These are phyloP conservation scores for Puccinia hordei DNA, from an alignment of 1,284 basidiomycete species.

Conservation along the genomic window DNA sequence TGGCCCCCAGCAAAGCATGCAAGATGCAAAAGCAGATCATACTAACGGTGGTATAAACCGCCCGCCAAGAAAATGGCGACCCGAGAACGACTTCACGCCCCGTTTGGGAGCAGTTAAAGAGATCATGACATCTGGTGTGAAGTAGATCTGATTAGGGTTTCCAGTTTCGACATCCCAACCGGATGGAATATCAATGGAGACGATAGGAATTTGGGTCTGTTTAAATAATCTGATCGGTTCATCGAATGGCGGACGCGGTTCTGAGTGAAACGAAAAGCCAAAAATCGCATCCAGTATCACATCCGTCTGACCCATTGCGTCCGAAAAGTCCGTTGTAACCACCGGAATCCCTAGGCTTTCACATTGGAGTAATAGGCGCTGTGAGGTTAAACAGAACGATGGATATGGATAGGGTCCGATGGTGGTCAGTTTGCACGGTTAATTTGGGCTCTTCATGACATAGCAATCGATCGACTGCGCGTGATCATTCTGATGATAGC, in stretches of 20 bases:
- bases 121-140: slow-evolving; percentile 77
- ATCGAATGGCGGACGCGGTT: slow-evolving; percentile 84
- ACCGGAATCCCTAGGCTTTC: slow-evolving; percentile 75
- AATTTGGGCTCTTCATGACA: background rate
- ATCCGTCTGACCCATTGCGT: slow-evolving; percentile 69
- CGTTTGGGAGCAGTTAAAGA: slow-evolving; percentile 92
- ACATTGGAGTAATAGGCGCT: slow-evolving; percentile 82
- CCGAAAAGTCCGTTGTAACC: slow-evolving; percentile 58
- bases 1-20: background rate
- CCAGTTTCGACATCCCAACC: slow-evolving; percentile 92
- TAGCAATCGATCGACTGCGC: no score
- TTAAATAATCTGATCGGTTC: slow-evolving; percentile 69
- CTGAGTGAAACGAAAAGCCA: slow-evolving; percentile 85
- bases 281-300: slow-evolving; percentile 94
- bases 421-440: background rate
- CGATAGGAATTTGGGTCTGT: slow-evolving; percentile 54
- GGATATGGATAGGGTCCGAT: background rate
- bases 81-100: slow-evolving; percentile 74
- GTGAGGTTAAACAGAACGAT: background rate
- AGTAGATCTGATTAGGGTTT: slow-evolving; percentile 57
- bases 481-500: background rate
- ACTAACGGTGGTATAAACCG: slow-evolving; percentile 82
- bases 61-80: slow-evolving; percentile 87
- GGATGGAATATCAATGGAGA: slow-evolving; percentile 83
- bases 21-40: background rate